Evolutionary conservation across 495 filamentous ascomycete genomes (phyloP), one percentile per base, ranked within the genome.

Genomic region (Hypoxylon rickii): DNA sequence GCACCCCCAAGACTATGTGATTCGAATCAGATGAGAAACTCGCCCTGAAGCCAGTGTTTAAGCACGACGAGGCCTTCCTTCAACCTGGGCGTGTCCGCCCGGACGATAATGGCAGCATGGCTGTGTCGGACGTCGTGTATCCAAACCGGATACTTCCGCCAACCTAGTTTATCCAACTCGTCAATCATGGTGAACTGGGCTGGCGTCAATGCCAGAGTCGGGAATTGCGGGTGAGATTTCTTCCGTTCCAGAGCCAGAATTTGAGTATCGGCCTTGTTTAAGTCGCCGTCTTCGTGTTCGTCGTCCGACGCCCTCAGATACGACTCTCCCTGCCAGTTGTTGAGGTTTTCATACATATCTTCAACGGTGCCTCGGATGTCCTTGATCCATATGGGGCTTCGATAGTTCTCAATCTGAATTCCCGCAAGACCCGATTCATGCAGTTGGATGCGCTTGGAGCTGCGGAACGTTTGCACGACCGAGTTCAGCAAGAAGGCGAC

Each of bases 61-160:
- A 93, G 73, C 22, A 96, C 91, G 20, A 89, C 68, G 64, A 79
- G 82, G 2, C 93, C 94, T 71, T 97, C 92, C 3, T 76, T 73
- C 58, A 89, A 94, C 6, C 66, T 74, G 48, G 75, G 66, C 67
- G 82, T 83, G 13, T 83, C 75, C 54, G 67, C 79, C 45, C 94
- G 79, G 21, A 93, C 83, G 63, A 98, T 88, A 44, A 98, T 96
- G 1, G 93, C 93, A 0, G 93, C 94, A 68, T 98, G 94, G 39
- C 79, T 88, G 64, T 96, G 92, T 22, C 77, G 67, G 34, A 81
- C 80, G 2, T 91, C 86, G 40, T 95, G 90, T 33, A 98, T 97
- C 72, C 88, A 85, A 3, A 96, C 89, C 0, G 84, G 86, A 70
- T 89, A 93, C 70, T 94, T 97, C 15, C 79, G 80, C 73, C 87